Base-by-base conservation (phyloP, 257 asterid species). In the Cordia subcordata region DNA sequence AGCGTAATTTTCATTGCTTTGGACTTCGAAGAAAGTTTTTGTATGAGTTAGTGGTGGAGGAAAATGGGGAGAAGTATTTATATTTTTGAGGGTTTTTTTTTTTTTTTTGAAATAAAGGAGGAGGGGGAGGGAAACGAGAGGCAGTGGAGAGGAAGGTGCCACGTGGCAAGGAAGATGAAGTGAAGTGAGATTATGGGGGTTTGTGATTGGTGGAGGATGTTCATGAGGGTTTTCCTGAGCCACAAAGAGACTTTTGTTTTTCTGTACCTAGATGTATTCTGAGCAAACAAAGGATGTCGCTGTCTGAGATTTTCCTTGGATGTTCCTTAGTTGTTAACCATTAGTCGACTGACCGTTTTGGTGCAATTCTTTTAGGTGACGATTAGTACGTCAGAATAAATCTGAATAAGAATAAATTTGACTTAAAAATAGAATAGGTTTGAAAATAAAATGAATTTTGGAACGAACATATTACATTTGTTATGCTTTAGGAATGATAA, bases 71-170 rank as follows among this genome's bases (percentile, higher is more conserved):
- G 71, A 55, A 46, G 59, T 32, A 18, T 20, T 32, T 20, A 11
- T 51, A 52, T 10, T 17, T 53, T 53, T 16, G 52, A 23, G 17
- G 42, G 63, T n/a, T n/a, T n/a, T n/a, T n/a, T n/a, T n/a, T n/a
- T n/a, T n/a, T n/a, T 27, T 27, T 18, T 18, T 65, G 15, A 45
- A 54, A 32, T 10, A 40, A 33, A 20, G 4, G 18, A 0, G 11
- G 10, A 56, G 35, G 10, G 5, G 52, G 38, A 23, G 42, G 64
- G 14, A 62, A 69, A 62, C 14, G 63, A 72, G 69, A 68, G 65
- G 74, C 18, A 57, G 81, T 75, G 82, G 81, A 35, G 37, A 55
- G 42, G 53, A 33, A 59, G 54, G 40, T 63, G 75, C 72, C 85
- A 71, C 82, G 79, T 57, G 49, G 69, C 44, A 63, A 40, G 58